A percentile compares a stretch with the other conserved stretches of the same genome.
Evolutionary conservation across 2,329 filamentous ascomycete genomes (phyloP).

Genomic region (Trichoderma pleuroti): DNA sequence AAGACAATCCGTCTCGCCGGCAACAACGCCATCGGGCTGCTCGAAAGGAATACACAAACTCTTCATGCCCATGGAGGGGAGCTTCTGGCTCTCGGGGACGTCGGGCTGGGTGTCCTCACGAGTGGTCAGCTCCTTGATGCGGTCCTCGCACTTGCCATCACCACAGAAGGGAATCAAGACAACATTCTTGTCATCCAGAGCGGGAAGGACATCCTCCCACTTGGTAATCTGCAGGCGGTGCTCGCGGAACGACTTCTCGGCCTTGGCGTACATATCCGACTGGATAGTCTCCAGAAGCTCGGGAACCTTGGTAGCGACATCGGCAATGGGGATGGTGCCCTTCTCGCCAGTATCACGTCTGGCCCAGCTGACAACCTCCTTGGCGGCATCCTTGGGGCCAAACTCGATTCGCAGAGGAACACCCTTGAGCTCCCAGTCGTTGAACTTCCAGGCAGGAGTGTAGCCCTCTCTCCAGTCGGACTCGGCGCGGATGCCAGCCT

Average conservation of each 20-base stretch:
- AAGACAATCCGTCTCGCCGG: constrained; percentile 84
- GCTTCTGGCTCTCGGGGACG: constrained; percentile 51
- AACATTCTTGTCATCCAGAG: constrained; percentile 88
- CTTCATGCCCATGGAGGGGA: constrained; percentile 64
- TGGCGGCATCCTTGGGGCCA: constrained; percentile 88
- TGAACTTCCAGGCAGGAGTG: constrained; percentile 96
- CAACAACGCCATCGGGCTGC: constrained; percentile 75
- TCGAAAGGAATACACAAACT: constrained; percentile 72
- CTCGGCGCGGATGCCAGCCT: constrained; percentile 72
- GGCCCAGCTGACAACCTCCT: constrained; percentile 77
- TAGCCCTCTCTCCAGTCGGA: constrained; percentile 86
- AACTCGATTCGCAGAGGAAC: constrained; percentile 93
- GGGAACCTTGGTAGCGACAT: constrained; percentile 70
- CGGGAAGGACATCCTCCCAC: constrained; percentile 89
- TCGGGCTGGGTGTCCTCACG: constrained; percentile 62
- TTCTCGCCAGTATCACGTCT: constrained; percentile 87
- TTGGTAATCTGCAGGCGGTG: constrained; percentile 79
- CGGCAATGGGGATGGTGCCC: constrained; percentile 70
- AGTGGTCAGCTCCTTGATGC: constrained; percentile 89
- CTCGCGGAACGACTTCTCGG: constrained; percentile 71
- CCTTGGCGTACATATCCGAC: constrained; percentile 71
- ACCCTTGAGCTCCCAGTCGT: constrained; percentile 97
- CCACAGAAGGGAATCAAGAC: constrained; percentile 89
- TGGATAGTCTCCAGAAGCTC: constrained; percentile 88
- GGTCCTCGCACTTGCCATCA: constrained; percentile 78